Conservation (phyloP, 352 stramenopile species). For the Globisporangium nagaii region DNA sequence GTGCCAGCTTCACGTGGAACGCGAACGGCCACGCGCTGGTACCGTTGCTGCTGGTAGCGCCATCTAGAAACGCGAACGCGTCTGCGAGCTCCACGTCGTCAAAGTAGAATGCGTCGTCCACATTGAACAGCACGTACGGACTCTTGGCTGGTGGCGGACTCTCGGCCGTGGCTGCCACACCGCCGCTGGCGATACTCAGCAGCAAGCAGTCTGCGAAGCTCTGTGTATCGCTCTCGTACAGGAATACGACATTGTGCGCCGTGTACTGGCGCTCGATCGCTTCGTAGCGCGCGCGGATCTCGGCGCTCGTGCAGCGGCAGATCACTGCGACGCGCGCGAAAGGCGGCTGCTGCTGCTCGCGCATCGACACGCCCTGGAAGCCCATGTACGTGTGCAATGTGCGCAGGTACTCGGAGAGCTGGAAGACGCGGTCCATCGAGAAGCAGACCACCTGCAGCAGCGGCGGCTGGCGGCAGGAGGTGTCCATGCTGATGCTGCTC, state of each 20-base stretch:
- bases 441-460: constrained; percentile 50
- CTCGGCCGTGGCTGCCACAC: not conserved
- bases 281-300: constrained; percentile 26
- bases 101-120: constrained; percentile 63
- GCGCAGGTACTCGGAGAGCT: constrained; percentile 51
- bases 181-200: constrained; percentile 11
- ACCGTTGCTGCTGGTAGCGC: not conserved
- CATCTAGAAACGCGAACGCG: constrained; percentile 15
- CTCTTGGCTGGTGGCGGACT: not conserved
- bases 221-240: constrained; percentile 23
- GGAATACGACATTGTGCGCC: constrained; percentile 19
- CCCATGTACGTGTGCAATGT: constrained; percentile 30
- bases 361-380: constrained; percentile 17
- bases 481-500: too few relatives aligned
- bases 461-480: not conserved
- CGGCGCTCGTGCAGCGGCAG: constrained; percentile 29
- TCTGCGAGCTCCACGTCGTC: constrained; percentile 36
- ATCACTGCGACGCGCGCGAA: constrained; percentile 28
- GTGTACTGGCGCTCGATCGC: constrained; percentile 20
- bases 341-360: constrained; percentile 6
- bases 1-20: constrained; percentile 73
- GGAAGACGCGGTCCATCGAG: constrained; percentile 62
- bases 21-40: constrained; percentile 32
- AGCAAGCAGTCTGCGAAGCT: constrained; percentile 32
- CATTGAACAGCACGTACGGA: constrained; percentile 38